Conservation (phyloP, 2,329 filamentous ascomycete genomes). For the Ophiostoma piceae region DNA sequence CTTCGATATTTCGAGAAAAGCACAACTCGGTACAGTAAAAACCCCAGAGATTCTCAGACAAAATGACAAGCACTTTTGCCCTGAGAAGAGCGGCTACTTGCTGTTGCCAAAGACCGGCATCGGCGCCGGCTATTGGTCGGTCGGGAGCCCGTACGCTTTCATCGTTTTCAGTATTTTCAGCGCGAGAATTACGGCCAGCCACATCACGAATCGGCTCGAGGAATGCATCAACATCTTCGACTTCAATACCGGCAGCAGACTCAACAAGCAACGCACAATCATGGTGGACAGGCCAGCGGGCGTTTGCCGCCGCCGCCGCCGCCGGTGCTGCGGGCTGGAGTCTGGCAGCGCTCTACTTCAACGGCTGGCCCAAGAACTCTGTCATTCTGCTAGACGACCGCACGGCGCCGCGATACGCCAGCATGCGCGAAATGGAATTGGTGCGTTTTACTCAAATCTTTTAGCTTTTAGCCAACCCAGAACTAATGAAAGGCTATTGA, state of each 20-base stretch:
- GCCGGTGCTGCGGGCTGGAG: constrained; percentile 42
- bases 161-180: not conserved
- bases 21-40: no score
- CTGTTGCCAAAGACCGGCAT: constrained; percentile 4
- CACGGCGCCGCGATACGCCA: constrained; percentile 38
- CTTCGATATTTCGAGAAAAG: no score
- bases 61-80: not conserved
- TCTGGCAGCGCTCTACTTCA: constrained; percentile 33
- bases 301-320: constrained; percentile 38
- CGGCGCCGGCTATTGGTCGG: constrained; percentile 6
- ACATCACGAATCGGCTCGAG: not conserved
- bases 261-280: not conserved
- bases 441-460: not conserved
- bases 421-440: constrained; percentile 40
- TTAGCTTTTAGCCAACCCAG: no score
- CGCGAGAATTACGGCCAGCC: not conserved
- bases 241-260: not conserved
- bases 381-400: constrained; percentile 32
- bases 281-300: constrained; percentile 34
- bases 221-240: not conserved
- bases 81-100: not conserved
- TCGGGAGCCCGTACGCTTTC: not conserved
- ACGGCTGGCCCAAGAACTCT: constrained; percentile 26
- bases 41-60: no score
- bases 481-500: constrained; percentile 22